Percentiles rank a stretch among this genome's conserved stretches.
Evolutionary conservation across 2,329 filamentous ascomycete genomes (phyloP).

Genomic region (Bipolaris bicolor): DNA sequence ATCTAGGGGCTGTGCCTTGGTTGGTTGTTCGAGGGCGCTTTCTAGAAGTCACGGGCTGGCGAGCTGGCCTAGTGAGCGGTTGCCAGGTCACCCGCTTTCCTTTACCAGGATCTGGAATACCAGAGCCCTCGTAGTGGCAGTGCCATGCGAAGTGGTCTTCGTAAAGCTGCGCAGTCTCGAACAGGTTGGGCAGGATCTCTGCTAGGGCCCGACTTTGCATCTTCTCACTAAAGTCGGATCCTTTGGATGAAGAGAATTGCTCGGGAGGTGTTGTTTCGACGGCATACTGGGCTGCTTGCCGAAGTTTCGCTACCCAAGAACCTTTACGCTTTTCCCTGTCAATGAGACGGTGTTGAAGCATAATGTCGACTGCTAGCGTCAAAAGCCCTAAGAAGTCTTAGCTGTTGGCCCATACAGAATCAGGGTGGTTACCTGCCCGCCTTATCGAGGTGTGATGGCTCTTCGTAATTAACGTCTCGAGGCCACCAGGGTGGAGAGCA

Average conservation of each 20-base stretch:
- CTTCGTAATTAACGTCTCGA: constrained; percentile 33
- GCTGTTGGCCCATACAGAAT: not conserved
- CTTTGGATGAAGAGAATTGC: constrained; percentile 38
- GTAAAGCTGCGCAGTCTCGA: constrained; percentile 35
- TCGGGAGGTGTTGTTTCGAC: constrained; percentile 30
- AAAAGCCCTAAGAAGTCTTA: constrained; percentile 30
- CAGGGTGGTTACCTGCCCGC: constrained; percentile 22
- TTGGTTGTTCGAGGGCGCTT: constrained; percentile 22
- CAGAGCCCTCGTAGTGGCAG: constrained; percentile 31
- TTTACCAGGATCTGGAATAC: constrained; percentile 23
- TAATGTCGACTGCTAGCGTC: constrained; percentile 36
- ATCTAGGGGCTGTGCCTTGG: not conserved
- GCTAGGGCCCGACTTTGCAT: constrained; percentile 38
- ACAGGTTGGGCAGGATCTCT: constrained; percentile 36
- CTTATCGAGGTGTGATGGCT: constrained; percentile 42
- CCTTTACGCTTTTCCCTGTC: constrained; percentile 32
- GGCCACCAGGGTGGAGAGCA: constrained; percentile 43
- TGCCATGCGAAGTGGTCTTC: constrained; percentile 40
- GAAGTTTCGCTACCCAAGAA: constrained; percentile 36
- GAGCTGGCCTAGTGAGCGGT: constrained; percentile 25
- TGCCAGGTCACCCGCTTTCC: constrained; percentile 37
- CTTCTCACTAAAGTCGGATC: constrained; percentile 25
- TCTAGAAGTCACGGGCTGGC: constrained; percentile 9
- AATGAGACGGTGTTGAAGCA: constrained; percentile 36
- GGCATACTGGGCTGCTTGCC: constrained; percentile 26